Evolutionary conservation across 192 early-diverging fungal genomes (phyloP), one percentile per base, ranked within the genome.

Genomic region (Mortierella claussenii): DNA sequence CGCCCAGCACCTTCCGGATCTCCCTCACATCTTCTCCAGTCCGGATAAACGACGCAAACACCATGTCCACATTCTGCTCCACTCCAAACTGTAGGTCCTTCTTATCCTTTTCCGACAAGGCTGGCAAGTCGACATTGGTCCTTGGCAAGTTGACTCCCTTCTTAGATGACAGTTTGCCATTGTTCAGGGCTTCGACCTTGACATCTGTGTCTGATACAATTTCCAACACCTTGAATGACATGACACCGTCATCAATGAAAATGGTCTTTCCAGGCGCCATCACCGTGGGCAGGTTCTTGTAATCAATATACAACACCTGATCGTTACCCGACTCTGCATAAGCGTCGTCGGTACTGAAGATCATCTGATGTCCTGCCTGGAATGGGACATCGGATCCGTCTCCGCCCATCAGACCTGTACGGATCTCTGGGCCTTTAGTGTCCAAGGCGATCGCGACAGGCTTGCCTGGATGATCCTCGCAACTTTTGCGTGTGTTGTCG

Each of bases 61-160:
- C 89, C 71, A 97, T 94, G 78, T 97, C 96, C 11, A 96, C 92
- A 24, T 89, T 89, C 49, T 96, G 88, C 74, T 93, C 92, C 44
- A 97, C 86, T 28, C 94, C 96, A 83, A 97, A 97, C 13, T 62
- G 76, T 76, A 97, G 76, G 68, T 97, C 95, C 1, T 79, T 61
- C 73, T 93, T 94, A 78, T 97, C 95, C 86, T 95, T 96, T 49
- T 89, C 91, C 4, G 93, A 94, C 52, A 97, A 90, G 4, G 95
- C 93, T 5, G 94, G 96, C 33, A 97, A 83, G 62, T 96, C 92
- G 27, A 96, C 94, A 44, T 84, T 68, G 17, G 92, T 92, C 65
- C 87, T 92, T 2, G 96, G 95, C 47, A 97, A 81, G 79, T 97
- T 97, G 64, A 97, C 93, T 57, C 95, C 95, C 87, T 97, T 97